A percentile compares a stretch with the other conserved stretches of the same genome.
These are phyloP conservation scores for Gracilaria gracilis DNA, from an alignment of 23 red algal species.

Conservation along the genomic window DNA sequence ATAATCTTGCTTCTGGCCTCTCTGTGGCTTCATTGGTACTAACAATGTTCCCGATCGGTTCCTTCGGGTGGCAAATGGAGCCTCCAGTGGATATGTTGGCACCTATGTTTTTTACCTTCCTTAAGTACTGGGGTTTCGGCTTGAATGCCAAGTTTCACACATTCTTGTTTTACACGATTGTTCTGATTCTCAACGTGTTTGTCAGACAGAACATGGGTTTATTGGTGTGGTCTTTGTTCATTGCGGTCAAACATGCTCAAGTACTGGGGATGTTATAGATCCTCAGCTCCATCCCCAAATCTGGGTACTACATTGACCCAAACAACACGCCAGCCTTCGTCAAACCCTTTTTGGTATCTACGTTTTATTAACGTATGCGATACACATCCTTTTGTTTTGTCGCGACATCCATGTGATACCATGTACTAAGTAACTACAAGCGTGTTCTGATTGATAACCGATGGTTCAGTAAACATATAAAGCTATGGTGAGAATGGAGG, in stretches of 20 bases:
- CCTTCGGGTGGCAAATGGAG: constrained; percentile 59
- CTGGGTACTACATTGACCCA: constrained; percentile 89
- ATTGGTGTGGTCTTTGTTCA: constrained; percentile 74
- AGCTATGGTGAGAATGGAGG: constrained; percentile 74
- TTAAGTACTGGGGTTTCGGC: constrained; percentile 81
- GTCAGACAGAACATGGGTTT: constrained; percentile 86
- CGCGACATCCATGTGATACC: too few relatives aligned
- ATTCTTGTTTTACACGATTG: constrained; percentile 65
- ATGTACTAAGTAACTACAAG: not conserved
- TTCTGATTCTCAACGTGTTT: constrained; percentile 72
- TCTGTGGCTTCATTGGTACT: too few relatives aligned
- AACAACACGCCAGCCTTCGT: constrained; percentile 79
- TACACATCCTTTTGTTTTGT: too few relatives aligned
- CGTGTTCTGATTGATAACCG: not conserved
- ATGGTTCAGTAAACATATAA: constrained; percentile 71
- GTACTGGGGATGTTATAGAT: constrained; percentile 77
- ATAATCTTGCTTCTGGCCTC: not conserved
- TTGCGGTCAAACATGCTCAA: constrained; percentile 86
- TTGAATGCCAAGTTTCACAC: constrained; percentile 46
- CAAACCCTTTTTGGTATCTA: constrained; percentile 68
- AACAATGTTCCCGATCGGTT: not conserved
- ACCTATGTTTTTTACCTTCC: constrained; percentile 60
- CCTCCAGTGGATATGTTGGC: constrained; percentile 86
- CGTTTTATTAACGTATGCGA: constrained; percentile 74
- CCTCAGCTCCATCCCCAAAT: constrained; percentile 76